A percentile compares a stretch with the other conserved stretches of the same genome.
phyloP scores from a whole-genome alignment of 2,329 filamentous ascomycete species.

The Cladosporium sp. region DNA sequence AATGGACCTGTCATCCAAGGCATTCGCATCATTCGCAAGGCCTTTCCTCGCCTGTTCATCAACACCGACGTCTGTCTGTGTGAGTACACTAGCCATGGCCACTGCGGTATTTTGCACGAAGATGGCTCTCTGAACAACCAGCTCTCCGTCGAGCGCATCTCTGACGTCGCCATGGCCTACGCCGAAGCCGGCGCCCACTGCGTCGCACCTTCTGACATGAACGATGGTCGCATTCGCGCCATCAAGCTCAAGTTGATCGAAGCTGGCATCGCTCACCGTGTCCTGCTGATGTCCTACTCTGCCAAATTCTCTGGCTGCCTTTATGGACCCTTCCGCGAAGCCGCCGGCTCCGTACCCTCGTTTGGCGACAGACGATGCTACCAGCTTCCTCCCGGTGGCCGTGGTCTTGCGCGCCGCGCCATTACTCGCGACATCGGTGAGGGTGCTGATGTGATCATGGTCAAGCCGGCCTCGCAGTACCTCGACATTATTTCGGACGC shows the following conservation, averaged over 20 bases:
- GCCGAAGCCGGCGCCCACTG: slow-evolving; percentile 94
- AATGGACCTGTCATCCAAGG: slow-evolving; percentile 83
- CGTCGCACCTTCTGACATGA: slow-evolving; percentile 97
- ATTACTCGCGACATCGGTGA: slow-evolving; percentile 87
- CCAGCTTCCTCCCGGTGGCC: slow-evolving; percentile 87
- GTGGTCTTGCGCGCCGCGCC: slow-evolving; percentile 84
- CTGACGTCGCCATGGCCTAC: slow-evolving; percentile 95
- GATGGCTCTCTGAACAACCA: slow-evolving; percentile 91
- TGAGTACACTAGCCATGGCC: slow-evolving; percentile 96
- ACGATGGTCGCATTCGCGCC: slow-evolving; percentile 91
- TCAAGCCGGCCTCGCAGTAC: slow-evolving; percentile 94
- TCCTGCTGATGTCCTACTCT: slow-evolving; percentile 94
- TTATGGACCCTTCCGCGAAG: slow-evolving; percentile 96
- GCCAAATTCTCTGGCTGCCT: slow-evolving; percentile 96
- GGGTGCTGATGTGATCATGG: slow-evolving; percentile 98
- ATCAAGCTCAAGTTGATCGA: slow-evolving; percentile 98
- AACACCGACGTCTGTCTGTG: slow-evolving; percentile 92
- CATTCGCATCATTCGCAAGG: slow-evolving; percentile 76
- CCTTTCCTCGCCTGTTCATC: slow-evolving; percentile 88
- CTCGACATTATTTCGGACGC: slow-evolving; percentile 97
- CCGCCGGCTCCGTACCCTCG: slow-evolving; percentile 81
- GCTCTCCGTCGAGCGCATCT: slow-evolving; percentile 88
- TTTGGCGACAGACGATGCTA: slow-evolving; percentile 97
- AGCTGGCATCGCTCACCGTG: slow-evolving; percentile 83
- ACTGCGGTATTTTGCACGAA: slow-evolving; percentile 92